Evolutionary conservation across 2,329 filamentous ascomycete species (phyloP), one percentile per base, ranked within the genome.

Genomic region (Pseudocercospora fijiensis): DNA sequence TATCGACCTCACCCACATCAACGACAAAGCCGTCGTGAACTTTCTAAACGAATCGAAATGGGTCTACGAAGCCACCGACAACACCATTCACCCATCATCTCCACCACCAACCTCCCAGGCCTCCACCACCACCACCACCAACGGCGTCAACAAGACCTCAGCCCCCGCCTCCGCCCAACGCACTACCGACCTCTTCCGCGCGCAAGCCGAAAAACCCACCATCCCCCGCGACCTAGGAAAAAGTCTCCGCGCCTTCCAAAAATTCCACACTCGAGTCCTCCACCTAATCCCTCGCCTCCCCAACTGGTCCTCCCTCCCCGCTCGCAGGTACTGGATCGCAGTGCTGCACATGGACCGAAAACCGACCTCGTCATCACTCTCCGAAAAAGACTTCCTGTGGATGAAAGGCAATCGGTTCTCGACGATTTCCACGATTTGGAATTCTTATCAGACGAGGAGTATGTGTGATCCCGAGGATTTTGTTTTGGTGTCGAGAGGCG

Each of bases 281-380:
- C 30, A 52, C 47, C 51, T 71, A 51, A 67, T 68, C 30, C 71
- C 73, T 1, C 57, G 61, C 18, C 62, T 73, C 30, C 61, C 65
- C 8, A 53, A 62, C 41, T 58, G 45, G 45, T 57, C 51, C 10
- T 22, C 41, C 26, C 59, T 64, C 52, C 60, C 30, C 43, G 30
- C 56, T 1, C 69, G 70, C 30, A 67, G 75, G 20, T 77, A 76
- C 69, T 76, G 72, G 74, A 74, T 76, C 59, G 74, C 69, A 11
- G 70, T 77, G 4, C 63, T 76, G 13, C 61, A 67, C 53, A 57
- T 59, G 49, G 30, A 57, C 45, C 65, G 64, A 30, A 59, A 53
- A 7, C 45, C 61, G 28, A 61, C 61, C 1, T 65, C 60, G 10
- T 18, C 55, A 11, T 30, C 26, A 9, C 26, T 22, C 13, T 41